These are phyloP conservation scores for Colletotrichum camelliae DNA, from an alignment of 2,329 filamentous ascomycete species.

Conservation along the genomic window DNA sequence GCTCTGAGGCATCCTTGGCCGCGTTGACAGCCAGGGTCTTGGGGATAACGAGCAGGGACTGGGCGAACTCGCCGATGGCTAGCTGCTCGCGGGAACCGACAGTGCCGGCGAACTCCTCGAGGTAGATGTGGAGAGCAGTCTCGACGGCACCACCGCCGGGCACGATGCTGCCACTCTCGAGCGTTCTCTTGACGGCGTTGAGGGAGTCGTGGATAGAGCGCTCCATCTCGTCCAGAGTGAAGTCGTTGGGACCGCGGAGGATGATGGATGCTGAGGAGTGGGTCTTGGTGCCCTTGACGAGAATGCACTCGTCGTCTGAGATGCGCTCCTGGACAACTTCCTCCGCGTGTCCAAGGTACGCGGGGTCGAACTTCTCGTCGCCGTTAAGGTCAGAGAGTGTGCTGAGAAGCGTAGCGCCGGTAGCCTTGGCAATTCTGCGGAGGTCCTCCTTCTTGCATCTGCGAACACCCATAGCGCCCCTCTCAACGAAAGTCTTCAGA, in stretches of 20 bases:
- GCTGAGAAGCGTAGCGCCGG: slow-evolving; percentile 90
- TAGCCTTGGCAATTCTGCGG: slow-evolving; percentile 92
- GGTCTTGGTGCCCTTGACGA: slow-evolving; percentile 94
- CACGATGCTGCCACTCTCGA: slow-evolving; percentile 96
- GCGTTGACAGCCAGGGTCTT: slow-evolving; percentile 98
- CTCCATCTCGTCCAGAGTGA: slow-evolving; percentile 98
- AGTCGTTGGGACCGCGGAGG: slow-evolving; percentile 94
- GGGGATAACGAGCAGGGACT: slow-evolving; percentile 91
- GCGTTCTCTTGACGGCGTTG: slow-evolving; percentile 93
- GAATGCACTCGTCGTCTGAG: slow-evolving; percentile 97
- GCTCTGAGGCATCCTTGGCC: slow-evolving; percentile 93
- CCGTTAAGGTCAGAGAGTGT: slow-evolving; percentile 96
- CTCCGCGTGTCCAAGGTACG: slow-evolving; percentile 88
- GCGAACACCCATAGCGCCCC: slow-evolving; percentile 92
- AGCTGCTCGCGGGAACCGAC: slow-evolving; percentile 97
- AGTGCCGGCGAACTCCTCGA: slow-evolving; percentile 97
- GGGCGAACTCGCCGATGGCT: slow-evolving; percentile 96
- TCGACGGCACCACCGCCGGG: slow-evolving; percentile 96
- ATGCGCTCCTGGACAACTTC: slow-evolving; percentile 98
- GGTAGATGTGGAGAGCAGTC: slow-evolving; percentile 98
- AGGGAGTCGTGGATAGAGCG: slow-evolving; percentile 96
- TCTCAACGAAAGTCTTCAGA: slow-evolving; percentile 93
- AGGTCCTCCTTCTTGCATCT: slow-evolving; percentile 99
- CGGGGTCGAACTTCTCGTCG: slow-evolving; percentile 93
- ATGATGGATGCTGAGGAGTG: slow-evolving; percentile 96